phyloP scores from a whole-genome alignment of 495 filamentous ascomycete species.

The Sphaerosporella brunnea region DNA sequence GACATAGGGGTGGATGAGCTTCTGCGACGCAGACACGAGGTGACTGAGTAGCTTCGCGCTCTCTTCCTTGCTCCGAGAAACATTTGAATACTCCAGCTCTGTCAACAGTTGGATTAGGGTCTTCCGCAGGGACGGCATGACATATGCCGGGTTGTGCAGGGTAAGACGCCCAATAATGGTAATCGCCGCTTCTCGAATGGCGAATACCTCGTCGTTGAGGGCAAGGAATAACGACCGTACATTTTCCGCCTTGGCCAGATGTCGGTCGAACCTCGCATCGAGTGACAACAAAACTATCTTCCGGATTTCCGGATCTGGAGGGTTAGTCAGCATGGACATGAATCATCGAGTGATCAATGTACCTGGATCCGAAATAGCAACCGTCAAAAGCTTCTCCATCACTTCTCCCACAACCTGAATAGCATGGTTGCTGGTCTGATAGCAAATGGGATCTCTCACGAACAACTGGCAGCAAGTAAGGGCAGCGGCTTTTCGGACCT shows the following conservation, averaged over 20 bases:
- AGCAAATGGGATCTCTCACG: slow-evolving; percentile 86
- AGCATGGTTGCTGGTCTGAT: slow-evolving; percentile 90
- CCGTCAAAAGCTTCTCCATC: slow-evolving; percentile 85
- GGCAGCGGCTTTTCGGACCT: slow-evolving; percentile 84
- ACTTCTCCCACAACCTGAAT: slow-evolving; percentile 94
- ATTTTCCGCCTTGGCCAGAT: slow-evolving; percentile 87
- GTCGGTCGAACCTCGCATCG: slow-evolving; percentile 84
- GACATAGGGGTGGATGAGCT: slow-evolving; percentile 83
- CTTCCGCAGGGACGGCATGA: slow-evolving; percentile 86
- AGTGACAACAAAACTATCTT: slow-evolving; percentile 71
- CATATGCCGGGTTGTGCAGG: slow-evolving; percentile 82
- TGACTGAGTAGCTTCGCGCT: slow-evolving; percentile 83
- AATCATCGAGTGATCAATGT: not conserved
- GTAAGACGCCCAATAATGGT: slow-evolving; percentile 89
- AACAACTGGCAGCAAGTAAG: slow-evolving; percentile 96
- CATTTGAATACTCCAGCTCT: slow-evolving; percentile 88
- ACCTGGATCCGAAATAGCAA: slow-evolving; percentile 71
- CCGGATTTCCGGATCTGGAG: slow-evolving; percentile 58
- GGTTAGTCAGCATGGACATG: slow-evolving; percentile 1
- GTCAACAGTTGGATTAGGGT: slow-evolving; percentile 88
- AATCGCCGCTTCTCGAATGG: slow-evolving; percentile 83
- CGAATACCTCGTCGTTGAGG: slow-evolving; percentile 85
- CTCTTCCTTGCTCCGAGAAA: slow-evolving; percentile 82
- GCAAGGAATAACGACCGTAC: slow-evolving; percentile 88
- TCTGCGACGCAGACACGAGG: slow-evolving; percentile 76